Base-by-base conservation (phyloP, 306 rosid genomes). In the Sphenostylis stenocarpa region DNA sequence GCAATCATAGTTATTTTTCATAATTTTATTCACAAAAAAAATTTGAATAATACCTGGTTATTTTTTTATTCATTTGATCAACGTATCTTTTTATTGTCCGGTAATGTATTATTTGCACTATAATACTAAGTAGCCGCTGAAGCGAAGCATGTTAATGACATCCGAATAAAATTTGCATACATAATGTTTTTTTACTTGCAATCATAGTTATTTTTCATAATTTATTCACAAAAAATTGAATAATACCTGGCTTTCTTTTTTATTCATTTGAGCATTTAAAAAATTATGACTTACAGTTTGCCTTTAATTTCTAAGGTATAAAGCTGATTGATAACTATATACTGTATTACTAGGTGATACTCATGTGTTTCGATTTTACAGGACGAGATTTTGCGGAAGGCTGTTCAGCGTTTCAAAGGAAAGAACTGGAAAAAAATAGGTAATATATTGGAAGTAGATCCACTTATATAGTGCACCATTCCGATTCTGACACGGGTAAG, bases 361-460 rank as follows among this genome's bases (percentile, higher is more conserved):
- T 45, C 70, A 39, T 61, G 77, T 71, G 36, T 79, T 87, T 77
- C 72, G 65, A 60, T 65, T 81, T 60, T 67, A 45, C 55, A 96
- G 99, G 99, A 96, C 78, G 96, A 96, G 36, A 87, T 80, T 71
- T 83, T 96, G 86, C 77, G 87, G 72, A 84, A 84, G 74, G 99
- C 98, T 16, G 99, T 96, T 73, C 89, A 92, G 79, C 93, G 88
- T 74, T 96, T 91, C 71, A 88, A 92, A 83, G 99, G 99, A 81
- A 96, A 96, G 87, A 92, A 88, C 44, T 96, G 99, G 99, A 96
- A 93, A 81, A 96, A 96, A 91, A 96, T 96, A 86, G 99, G 99
- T 93, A 86, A 53, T 9, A 28, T 68, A 58, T 58, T 39, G 45
- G 70, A 26, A 20, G 56, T 33, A 45, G 17, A 41, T 33, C 24